Evolutionary conservation across 1,284 basidiomycete genomes (phyloP).

Genomic region (Tilletia indica): DNA sequence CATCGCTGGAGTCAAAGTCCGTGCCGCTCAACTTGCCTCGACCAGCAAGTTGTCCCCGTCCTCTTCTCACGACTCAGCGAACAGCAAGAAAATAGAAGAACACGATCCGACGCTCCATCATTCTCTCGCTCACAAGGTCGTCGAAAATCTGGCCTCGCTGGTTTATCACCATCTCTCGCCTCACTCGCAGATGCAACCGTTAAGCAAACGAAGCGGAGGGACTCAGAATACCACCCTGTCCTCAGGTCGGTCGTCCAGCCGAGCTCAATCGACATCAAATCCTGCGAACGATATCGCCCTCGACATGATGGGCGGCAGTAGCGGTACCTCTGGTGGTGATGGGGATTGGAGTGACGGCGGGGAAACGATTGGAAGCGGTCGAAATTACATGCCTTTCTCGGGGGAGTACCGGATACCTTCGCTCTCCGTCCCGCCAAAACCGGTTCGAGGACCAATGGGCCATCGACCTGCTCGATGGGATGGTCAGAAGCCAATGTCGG

Average conservation of each 20-base stretch:
- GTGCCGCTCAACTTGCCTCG: neutral
- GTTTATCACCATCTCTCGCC: conserved; percentile 52
- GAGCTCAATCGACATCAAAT: conserved; percentile 18
- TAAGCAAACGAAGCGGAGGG: neutral
- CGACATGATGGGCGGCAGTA: conserved; percentile 6
- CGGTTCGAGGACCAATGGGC: conserved; percentile 29
- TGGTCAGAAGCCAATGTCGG: conserved; percentile 27
- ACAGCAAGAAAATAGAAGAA: conserved; percentile 4
- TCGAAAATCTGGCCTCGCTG: conserved; percentile 39
- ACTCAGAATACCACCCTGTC: neutral
- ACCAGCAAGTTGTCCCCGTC: too few relatives aligned
- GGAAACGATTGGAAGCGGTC: neutral
- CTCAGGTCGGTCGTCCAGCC: conserved; percentile 19
- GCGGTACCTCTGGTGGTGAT: neutral
- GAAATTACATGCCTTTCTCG: conserved; percentile 14
- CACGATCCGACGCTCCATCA: neutral
- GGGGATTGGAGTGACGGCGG: neutral
- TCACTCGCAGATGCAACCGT: conserved; percentile 45
- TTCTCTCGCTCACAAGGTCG: conserved; percentile 31
- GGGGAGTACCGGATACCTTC: conserved; percentile 22
- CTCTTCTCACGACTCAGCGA: conserved; percentile 5
- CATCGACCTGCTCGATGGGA: conserved; percentile 27
- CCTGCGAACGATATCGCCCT: conserved; percentile 27
- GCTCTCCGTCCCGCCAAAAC: conserved; percentile 24
- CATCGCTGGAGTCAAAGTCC: neutral